These are phyloP conservation scores for Backusella westeae DNA, from an alignment of 192 early-diverging fungal species.

Conservation along the genomic window DNA sequence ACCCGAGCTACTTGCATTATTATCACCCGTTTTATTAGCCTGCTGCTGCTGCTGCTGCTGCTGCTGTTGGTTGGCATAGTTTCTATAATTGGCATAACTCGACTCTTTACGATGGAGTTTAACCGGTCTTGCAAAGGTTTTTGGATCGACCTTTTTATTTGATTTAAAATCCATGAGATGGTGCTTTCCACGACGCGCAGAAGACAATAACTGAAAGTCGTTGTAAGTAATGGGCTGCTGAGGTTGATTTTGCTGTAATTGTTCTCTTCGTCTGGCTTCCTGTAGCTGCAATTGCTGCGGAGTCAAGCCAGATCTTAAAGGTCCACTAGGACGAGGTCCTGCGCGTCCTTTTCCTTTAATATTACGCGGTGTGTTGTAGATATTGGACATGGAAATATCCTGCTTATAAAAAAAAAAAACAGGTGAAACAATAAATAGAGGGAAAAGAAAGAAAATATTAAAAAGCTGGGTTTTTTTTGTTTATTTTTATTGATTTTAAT, in stretches of 20 bases:
- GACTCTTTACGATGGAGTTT: slow-evolving; percentile 50
- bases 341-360: not conserved
- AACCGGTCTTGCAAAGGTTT: slow-evolving; percentile 56
- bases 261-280: not conserved
- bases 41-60: not conserved
- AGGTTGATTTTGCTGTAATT: not conserved
- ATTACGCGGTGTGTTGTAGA: slow-evolving; percentile 11
- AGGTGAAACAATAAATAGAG: not conserved
- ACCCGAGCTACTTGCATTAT: not conserved
- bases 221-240: slow-evolving; percentile 40
- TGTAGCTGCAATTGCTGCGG: not conserved
- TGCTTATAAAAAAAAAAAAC: not conserved
- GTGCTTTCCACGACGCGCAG: slow-evolving; percentile 49
- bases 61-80: not conserved
- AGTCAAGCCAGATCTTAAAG: not conserved
- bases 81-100: slow-evolving; percentile 17
- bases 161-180: slow-evolving; percentile 70
- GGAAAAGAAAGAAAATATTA: not conserved
- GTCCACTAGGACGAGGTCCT: not conserved
- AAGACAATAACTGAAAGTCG: slow-evolving; percentile 66
- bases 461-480: not conserved
- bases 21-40: not conserved
- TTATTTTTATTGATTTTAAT: not conserved
- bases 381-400: slow-evolving; percentile 1
- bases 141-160: slow-evolving; percentile 48